Evolutionary conservation across 768 basidiomycete genomes (phyloP), one percentile per base, ranked within the genome.

Genomic region (Tulasnella sp.): DNA sequence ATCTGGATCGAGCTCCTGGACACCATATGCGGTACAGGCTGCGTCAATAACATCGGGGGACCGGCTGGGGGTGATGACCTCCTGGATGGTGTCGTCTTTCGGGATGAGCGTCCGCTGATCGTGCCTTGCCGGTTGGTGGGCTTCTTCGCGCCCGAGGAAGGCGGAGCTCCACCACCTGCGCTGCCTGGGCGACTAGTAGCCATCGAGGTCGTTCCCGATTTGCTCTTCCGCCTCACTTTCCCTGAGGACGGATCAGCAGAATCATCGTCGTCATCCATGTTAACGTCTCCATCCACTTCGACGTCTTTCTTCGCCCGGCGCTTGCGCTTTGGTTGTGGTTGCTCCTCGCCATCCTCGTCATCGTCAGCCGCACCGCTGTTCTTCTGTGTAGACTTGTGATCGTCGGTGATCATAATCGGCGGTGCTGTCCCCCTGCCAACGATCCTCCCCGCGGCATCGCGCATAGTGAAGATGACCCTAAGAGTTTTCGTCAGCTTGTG

Each of bases 371-470:
- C 63, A 11, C 50, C 45, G 29, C 47, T 29, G 15, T 41, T 42
- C 64, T 61, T 65, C 66, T 68, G 47, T 60, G 62, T 62, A 27
- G 89, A 92, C 74, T 99, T 99, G 75, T 99, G 96, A 71, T 99
- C 96, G 74, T 99, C 96, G 1, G 95, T 99, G 65, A 98, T 98
- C 85, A 98, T 94, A 65, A 99, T 93, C 3, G 95, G 91, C 29
- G 84, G 81, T 1, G 92, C 88, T 56, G 76, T 79, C 3, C 91
- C 92, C 7, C 80, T 77, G 13, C 89, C 94, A 55, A 98, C 82
- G 50, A 90, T 72, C 21, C 86, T 80, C 2, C 93, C 94, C 24
- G 73, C 75, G 65, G 83, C 75, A 66, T 96, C 89, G 69, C 83
- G 79, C 77, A 99, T 80, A 19, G 83, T 82, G 70, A 97, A 86